phyloP scores from a whole-genome alignment of 164 flowering plant species.

The Warburgia ugandensis region DNA sequence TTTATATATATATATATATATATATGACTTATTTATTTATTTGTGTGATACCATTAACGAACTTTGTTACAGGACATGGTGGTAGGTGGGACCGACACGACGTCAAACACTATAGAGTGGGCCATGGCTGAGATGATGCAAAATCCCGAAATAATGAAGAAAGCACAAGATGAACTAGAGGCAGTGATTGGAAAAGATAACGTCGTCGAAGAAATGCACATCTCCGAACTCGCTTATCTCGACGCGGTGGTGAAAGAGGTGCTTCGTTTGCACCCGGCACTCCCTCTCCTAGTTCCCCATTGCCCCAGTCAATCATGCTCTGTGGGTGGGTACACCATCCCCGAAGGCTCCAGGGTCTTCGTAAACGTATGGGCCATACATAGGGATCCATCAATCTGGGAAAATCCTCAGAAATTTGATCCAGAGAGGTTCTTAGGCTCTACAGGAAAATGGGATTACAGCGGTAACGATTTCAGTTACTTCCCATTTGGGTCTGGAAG shows the following conservation, averaged over 20 bases:
- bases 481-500: slow-evolving; percentile 76
- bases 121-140: slow-evolving; percentile 38
- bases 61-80: slow-evolving; percentile 31
- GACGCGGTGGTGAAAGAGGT: slow-evolving; percentile 36
- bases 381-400: slow-evolving; percentile 39
- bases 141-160: slow-evolving; percentile 23
- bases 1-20: no score
- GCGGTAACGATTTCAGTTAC: slow-evolving; percentile 53
- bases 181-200: slow-evolving; percentile 27
- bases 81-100: slow-evolving; percentile 44
- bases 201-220: slow-evolving; percentile 37
- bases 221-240: slow-evolving; percentile 30
- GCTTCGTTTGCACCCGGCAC: slow-evolving; percentile 38
- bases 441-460: slow-evolving; percentile 25
- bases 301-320: slow-evolving; percentile 39
- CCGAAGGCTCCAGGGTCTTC: slow-evolving; percentile 44
- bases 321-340: slow-evolving; percentile 49
- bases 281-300: slow-evolving; percentile 48
- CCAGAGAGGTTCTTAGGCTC: slow-evolving; percentile 33
- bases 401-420: slow-evolving; percentile 3
- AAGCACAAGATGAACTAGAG: slow-evolving; percentile 31
- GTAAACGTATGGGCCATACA: slow-evolving; percentile 72
- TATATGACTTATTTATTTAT: no score
- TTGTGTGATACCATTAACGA: no score
- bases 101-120: slow-evolving; percentile 33